These are phyloP conservation scores for Boeremia exigua DNA, from an alignment of 2,329 filamentous ascomycete species.

Conservation along the genomic window DNA sequence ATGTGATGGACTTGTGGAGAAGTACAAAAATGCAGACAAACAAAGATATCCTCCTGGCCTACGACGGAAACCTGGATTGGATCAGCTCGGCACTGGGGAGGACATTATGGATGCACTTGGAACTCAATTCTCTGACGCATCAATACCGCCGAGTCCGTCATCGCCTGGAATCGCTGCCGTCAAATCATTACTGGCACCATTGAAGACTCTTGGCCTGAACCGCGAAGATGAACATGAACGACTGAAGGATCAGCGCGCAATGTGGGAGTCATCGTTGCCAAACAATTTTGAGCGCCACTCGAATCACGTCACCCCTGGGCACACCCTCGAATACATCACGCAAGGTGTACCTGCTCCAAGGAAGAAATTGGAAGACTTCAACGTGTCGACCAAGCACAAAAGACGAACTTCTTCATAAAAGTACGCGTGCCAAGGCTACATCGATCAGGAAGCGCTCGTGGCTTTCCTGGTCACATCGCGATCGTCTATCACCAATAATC, in stretches of 20 bases:
- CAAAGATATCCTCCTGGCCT: slow-evolving; percentile 3
- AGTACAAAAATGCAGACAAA: slow-evolving; percentile 13
- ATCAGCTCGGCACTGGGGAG: slow-evolving; percentile 2
- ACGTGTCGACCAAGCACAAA: slow-evolving; percentile 8
- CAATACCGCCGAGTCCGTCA: not conserved
- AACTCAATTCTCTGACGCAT: not conserved
- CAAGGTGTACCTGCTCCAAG: slow-evolving; percentile 11
- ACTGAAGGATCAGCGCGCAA: not conserved
- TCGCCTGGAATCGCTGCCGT: not conserved
- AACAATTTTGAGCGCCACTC: slow-evolving; percentile 5
- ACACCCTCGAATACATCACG: slow-evolving; percentile 15
- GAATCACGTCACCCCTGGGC: slow-evolving; percentile 13
- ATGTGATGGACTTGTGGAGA: slow-evolving; percentile 6
- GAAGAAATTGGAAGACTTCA: slow-evolving; percentile 11
- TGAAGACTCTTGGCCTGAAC: slow-evolving; percentile 1
- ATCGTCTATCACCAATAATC: not conserved
- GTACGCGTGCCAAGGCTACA: not conserved
- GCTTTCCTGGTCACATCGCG: not conserved
- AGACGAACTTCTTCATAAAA: slow-evolving; percentile 11
- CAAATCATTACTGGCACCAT: slow-evolving; percentile 5
- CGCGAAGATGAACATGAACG: not conserved
- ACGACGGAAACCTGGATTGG: slow-evolving; percentile 3
- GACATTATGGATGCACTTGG: not conserved
- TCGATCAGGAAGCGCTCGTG: not conserved
- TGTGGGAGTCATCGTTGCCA: slow-evolving; percentile 13